These are phyloP conservation scores for Guadua angustifolia DNA, from an alignment of 176 grass and related monocot species.

Conservation along the genomic window DNA sequence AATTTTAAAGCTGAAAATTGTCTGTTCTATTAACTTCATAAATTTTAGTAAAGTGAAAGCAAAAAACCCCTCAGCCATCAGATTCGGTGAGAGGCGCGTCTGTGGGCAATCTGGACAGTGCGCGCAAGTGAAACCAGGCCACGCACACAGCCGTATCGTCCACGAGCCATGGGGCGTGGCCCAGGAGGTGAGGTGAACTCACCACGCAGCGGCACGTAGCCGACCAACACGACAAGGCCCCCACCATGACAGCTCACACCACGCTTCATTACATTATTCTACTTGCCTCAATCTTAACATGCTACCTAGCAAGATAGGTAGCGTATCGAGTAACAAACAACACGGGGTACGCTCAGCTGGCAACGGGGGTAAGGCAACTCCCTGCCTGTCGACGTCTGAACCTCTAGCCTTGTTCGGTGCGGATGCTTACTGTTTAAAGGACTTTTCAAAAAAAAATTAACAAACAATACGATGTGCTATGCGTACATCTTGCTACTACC, in stretches of 20 bases:
- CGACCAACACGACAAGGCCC: background rate
- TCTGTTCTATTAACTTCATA: too few species aligned
- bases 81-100: background rate
- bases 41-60: too few species aligned
- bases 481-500: slow-evolving; percentile 16
- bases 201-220: slow-evolving; percentile 2
- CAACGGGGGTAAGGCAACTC: too few species aligned
- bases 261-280: slow-evolving; percentile 23
- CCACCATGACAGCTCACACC: slow-evolving; percentile 37
- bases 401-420: too few species aligned
- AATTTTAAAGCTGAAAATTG: too few species aligned
- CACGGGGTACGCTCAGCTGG: too few species aligned
- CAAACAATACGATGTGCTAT: background rate
- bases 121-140: background rate
- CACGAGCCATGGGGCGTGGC: background rate
- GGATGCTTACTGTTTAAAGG: too few species aligned
- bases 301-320: background rate
- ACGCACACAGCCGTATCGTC: background rate
- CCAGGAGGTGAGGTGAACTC: background rate
- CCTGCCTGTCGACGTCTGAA: too few species aligned
- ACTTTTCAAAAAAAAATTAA: too few species aligned
- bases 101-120: background rate
- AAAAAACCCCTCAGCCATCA: too few species aligned
- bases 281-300: background rate
- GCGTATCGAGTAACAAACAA: background rate